Evolutionary conservation across 2,329 filamentous ascomycete genomes (phyloP), one percentile per base, ranked within the genome.

Genomic region (Ophiostoma himal-ulmi): DNA sequence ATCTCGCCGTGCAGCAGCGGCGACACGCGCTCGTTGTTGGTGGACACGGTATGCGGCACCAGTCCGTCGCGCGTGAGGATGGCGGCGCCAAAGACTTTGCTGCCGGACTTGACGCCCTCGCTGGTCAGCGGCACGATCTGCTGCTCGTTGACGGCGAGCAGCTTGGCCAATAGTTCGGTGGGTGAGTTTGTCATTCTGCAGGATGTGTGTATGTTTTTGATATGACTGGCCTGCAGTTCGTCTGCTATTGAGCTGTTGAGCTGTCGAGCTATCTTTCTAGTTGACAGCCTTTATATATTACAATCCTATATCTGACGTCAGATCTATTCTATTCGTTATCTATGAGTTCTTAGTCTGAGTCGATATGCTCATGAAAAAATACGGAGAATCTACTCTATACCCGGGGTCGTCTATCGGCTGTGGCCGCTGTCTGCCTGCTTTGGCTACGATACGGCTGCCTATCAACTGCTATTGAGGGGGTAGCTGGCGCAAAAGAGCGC

Each of bases 1-100:
- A 87, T 86, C 74, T 88, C 85, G 72, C 85, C 85, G 76, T 87
- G 85, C 10, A 87, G 80, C 4, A 87, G 80, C 1, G 85, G 85
- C 5, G 85, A 87, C 0, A 76, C 76, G 13, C 80, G 80, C 76
- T 87, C 85, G 76, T 87, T 83, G 79, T 88, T 88, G 65, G 84
- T 87, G 11, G 84, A 81, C 6, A 84, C 81, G 0, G 83, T 84
- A 17, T 84, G 76, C 2, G 82, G 79, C 0, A 73, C 64, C 6
- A 87, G 81, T 20, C 75, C 76, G 1, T 76, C 67, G 0, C 81
- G 80, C 8, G 80, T 78, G 4, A 87, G 78, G 71, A 88, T 83
- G 11, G 85, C 84, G 3, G 85, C 85, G 17, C 85, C 85, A 73
- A 87, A 87, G 48, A 87, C 77, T 74, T 87, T 87, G 76, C 80